Base-by-base conservation (phyloP, 148 eudicot species). In the Fagopyrum esculentum region DNA sequence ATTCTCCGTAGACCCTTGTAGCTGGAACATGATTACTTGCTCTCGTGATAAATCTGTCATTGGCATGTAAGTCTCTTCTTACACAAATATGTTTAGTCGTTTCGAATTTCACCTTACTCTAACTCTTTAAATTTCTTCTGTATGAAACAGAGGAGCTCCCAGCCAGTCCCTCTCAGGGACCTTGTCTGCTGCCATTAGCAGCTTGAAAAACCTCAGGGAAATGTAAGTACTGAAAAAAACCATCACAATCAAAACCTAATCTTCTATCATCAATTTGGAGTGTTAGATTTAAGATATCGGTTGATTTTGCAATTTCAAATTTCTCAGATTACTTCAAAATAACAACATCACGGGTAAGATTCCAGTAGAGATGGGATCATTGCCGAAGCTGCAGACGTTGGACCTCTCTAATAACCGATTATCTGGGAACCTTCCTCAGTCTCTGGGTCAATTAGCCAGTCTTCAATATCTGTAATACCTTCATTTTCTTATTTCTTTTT, bases 1-100 rank as follows among this genome's bases (percentile, higher is more conserved):
- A 74, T 87, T 87, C 81, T 95, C 99, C 35, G 99, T 91, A 48
- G 99, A 95, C 84, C 96, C 99, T 55, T 95, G 99, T 80, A 92
- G 97, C 74, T 95, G 99, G 99, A 85, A 93, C 75, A 90, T 92
- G 97, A 87, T 95, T 82, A 90, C 97, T 84, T 95, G 99, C 73
- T 92, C 93, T 6, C 75, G 89, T 79, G 92, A 89, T 76, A 90
- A 92, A 77, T 77, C 83, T 45, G 99, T 92, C 61, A 84, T 82
- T 81, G 89, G 83, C 79, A n/a, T 95, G 99, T 95, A 72, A 81
- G 80, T 78, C 45, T 46, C 71, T 9, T 16, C 10, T 45, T 10
- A 57, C 19, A 3, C 17, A 2, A 35, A 35, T 35, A 35, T 35
- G 40, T 35, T 46, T 54, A 43, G 22, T 43, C 10, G 12, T 54